Percentiles rank a stretch among this genome's conserved stretches.
Conservation (phyloP, 441 rosid genomes). For the Arabidopsis lyrata region DNA sequence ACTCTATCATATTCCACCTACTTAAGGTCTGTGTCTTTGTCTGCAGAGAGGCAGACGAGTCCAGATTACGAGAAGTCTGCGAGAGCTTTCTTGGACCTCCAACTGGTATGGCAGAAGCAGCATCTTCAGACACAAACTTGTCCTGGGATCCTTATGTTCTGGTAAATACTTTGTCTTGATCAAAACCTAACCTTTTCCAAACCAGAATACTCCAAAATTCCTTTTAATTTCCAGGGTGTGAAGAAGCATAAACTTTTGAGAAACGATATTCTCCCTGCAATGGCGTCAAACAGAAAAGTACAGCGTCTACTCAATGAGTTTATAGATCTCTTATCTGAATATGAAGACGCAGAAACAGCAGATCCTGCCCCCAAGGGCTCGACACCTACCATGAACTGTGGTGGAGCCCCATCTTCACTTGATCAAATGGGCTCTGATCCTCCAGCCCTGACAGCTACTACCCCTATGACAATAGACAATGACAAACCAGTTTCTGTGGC, state of each 20-base stretch:
- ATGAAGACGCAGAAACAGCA: constrained; percentile 50
- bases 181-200: neutral
- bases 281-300: constrained; percentile 96
- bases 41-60: constrained; percentile 94
- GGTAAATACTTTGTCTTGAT: constrained; percentile 51
- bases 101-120: constrained; percentile 74
- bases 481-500: constrained; percentile 36
- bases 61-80: constrained; percentile 89
- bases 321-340: constrained; percentile 91
- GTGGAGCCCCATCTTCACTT: constrained; percentile 43
- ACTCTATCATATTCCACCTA: constrained; percentile 12
- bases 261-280: constrained; percentile 94
- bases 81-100: constrained; percentile 99
- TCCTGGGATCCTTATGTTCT: constrained; percentile 93
- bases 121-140: constrained; percentile 56
- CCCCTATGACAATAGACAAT: constrained; percentile 35
- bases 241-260: constrained; percentile 85
- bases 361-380: constrained; percentile 36
- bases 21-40: constrained; percentile 14
- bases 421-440: constrained; percentile 44
- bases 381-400: constrained; percentile 30
- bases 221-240: constrained; percentile 69
- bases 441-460: constrained; percentile 38
- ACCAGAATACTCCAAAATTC: neutral
- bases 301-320: constrained; percentile 94